These are phyloP conservation scores for Aspergillus sp. DNA, from an alignment of 2,329 filamentous ascomycete genomes.

Conservation along the genomic window DNA sequence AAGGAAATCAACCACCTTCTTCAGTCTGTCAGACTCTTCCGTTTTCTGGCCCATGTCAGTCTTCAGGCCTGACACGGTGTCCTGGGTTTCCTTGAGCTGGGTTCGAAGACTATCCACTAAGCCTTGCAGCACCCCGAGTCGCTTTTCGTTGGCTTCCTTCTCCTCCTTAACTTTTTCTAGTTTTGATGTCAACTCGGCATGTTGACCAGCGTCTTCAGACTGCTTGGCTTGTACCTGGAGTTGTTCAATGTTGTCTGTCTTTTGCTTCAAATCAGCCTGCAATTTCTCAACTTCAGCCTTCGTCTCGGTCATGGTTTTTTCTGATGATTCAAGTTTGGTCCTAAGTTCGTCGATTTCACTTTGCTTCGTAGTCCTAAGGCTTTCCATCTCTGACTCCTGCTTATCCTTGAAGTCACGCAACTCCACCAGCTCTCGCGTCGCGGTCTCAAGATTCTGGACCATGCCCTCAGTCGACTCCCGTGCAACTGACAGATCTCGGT, in stretches of 20 bases:
- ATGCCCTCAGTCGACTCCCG: slow-evolving; percentile 70
- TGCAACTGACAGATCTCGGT: slow-evolving; percentile 68
- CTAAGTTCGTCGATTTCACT: slow-evolving; percentile 46
- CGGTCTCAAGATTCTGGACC: slow-evolving; percentile 64
- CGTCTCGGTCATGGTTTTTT: slow-evolving; percentile 31
- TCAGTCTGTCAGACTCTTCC: slow-evolving; percentile 31
- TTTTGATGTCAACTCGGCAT: slow-evolving; percentile 29
- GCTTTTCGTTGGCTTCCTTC: slow-evolving; percentile 50
- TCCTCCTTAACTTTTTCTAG: slow-evolving; percentile 37
- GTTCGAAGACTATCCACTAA: slow-evolving; percentile 55
- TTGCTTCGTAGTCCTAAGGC: slow-evolving; percentile 42
- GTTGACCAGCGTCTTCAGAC: slow-evolving; percentile 20
- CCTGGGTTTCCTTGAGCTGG: slow-evolving; percentile 56
- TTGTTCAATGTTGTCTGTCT: slow-evolving; percentile 40
- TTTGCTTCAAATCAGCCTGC: slow-evolving; percentile 40
- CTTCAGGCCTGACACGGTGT: slow-evolving; percentile 48
- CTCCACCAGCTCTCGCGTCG: slow-evolving; percentile 62
- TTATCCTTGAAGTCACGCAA: slow-evolving; percentile 55
- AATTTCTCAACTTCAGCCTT: slow-evolving; percentile 34
- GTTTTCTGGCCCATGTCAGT: slow-evolving; percentile 42
- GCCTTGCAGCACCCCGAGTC: slow-evolving; percentile 54
- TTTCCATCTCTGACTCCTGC: slow-evolving; percentile 48
- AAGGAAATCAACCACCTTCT: slow-evolving; percentile 41
- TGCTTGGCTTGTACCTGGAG: slow-evolving; percentile 31
- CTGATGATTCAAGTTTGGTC: slow-evolving; percentile 32